Base-by-base conservation (phyloP, 768 basidiomycete species). In the Lactarius evosmus region DNA sequence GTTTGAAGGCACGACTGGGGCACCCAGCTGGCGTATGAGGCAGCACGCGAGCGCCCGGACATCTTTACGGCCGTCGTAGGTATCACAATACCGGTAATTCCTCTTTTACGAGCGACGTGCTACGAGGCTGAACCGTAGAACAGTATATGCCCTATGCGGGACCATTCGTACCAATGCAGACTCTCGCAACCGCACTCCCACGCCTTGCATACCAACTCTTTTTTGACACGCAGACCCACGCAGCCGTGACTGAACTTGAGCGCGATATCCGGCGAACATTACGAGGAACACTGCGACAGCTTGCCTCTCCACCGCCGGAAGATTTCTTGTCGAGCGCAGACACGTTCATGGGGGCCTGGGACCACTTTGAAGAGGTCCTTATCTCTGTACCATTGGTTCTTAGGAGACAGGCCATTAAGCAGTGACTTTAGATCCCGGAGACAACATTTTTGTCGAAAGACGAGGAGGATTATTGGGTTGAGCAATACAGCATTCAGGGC, bases 1-100 rank as follows among this genome's bases (percentile, higher is more conserved):
- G 29, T 40, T 3, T 53, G 17, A 36, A 88, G 88, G 14, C 89
- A 91, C 69, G 89, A 91, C 65, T 91, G 89, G 89, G 89, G 89
- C 41, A 76, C 86, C 1, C 78, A 81, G 58, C 63, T 83, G 3
- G 89, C 89, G 66, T 87, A 85, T 68, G 86, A 90, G 71, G 83
- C 86, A 12, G 87, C 85, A 1, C 81, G 88, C 17, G 78, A 80
- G 75, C 77, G 87, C 19, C 89, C 88, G 0, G 88, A 90, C 67
- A 71, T 85, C 3, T 82, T 89, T 69, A 74, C 72, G 0, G 86
- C 76, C 3, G 82, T 89, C 17, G 72, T 87, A 16, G 87, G 85
- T 9, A 75, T 77, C 29, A 81, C 80, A 3, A 75, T 88, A 56
- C 89, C 89, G 1, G 88, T 89, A 70, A 64, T 81, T 69, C 40